A percentile compares a stretch with the other conserved stretches of the same genome.
phyloP scores from a whole-genome alignment of 805 yeast genomes.

The Candida mattraensis region DNA sequence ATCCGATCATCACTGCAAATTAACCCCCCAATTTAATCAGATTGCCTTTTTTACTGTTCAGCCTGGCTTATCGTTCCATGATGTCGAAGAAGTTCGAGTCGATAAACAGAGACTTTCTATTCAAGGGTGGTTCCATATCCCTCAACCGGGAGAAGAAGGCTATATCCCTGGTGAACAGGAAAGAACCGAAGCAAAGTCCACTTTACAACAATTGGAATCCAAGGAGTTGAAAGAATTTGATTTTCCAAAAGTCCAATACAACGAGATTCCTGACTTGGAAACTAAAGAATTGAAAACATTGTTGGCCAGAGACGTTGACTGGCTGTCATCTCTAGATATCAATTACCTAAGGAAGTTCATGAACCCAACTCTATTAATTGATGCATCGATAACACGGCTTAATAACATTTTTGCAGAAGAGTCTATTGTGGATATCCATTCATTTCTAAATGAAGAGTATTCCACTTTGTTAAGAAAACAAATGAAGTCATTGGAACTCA shows the following conservation, averaged over 20 bases:
- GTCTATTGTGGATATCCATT: slow-evolving; percentile 65
- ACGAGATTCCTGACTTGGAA: slow-evolving; percentile 25
- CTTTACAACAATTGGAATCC: slow-evolving; percentile 77
- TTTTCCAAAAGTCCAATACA: slow-evolving; percentile 61
- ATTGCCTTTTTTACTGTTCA: slow-evolving; percentile 94
- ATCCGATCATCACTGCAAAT: slow-evolving; percentile 64
- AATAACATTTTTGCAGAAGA: slow-evolving; percentile 59
- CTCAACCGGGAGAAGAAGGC: slow-evolving; percentile 90
- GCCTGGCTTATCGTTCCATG: slow-evolving; percentile 96
- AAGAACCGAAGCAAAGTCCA: slow-evolving; percentile 67
- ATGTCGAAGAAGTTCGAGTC: slow-evolving; percentile 93
- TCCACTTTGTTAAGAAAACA: slow-evolving; percentile 45
- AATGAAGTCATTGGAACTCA: slow-evolving; percentile 60
- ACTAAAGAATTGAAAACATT: slow-evolving; percentile 33
- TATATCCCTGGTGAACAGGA: slow-evolving; percentile 81
- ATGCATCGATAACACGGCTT: slow-evolving; percentile 41
- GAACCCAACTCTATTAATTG: slow-evolving; percentile 49
- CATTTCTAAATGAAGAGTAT: slow-evolving; percentile 59
- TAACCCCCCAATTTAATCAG: slow-evolving; percentile 94
- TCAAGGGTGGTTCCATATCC: slow-evolving; percentile 99
- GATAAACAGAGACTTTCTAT: slow-evolving; percentile 89
- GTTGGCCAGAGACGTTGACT: slow-evolving; percentile 22
- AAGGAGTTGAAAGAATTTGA: slow-evolving; percentile 77
- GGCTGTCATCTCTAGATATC: slow-evolving; percentile 37
- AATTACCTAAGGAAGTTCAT: slow-evolving; percentile 53